Evolutionary conservation across 2,329 filamentous ascomycete species (phyloP).

Genomic region (Lomentospora prolificans): DNA sequence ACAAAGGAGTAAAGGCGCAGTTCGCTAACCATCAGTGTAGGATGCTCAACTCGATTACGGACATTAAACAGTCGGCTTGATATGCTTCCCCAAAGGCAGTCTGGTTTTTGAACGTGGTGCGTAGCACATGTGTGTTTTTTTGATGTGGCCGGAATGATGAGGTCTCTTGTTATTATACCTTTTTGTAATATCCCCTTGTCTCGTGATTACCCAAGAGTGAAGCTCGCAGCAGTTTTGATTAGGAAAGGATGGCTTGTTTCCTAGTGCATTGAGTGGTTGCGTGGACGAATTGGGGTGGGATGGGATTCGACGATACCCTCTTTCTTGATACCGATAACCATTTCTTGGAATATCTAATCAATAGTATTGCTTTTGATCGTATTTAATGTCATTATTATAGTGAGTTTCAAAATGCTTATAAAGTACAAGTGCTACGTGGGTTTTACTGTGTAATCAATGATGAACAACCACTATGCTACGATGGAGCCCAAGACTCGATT

Average conservation of each 20-base stretch:
- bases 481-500: no score
- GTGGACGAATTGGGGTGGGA: not conserved
- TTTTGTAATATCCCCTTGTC: not conserved
- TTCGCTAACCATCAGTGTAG: not conserved
- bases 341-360: not conserved
- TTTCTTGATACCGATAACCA: not conserved
- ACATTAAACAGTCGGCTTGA: not conserved
- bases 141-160: no score
- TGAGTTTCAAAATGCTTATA: no score
- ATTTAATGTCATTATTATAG: no score
- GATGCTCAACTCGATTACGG: conserved; percentile 1
- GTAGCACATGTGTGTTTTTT: no score
- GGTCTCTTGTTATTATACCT: not conserved
- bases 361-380: not conserved
- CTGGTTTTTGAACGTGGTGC: not conserved
- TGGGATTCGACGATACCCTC: conserved; percentile 1
- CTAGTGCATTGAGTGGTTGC: not conserved
- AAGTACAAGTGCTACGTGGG: no score
- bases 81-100: not conserved
- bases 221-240: not conserved
- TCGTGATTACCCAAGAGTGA: not conserved
- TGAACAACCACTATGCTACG: no score
- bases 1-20: not conserved
- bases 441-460: no score
- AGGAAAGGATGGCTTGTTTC: not conserved